Base-by-base conservation (phyloP, 345 rosid species). In the Nasturtium officinale region DNA sequence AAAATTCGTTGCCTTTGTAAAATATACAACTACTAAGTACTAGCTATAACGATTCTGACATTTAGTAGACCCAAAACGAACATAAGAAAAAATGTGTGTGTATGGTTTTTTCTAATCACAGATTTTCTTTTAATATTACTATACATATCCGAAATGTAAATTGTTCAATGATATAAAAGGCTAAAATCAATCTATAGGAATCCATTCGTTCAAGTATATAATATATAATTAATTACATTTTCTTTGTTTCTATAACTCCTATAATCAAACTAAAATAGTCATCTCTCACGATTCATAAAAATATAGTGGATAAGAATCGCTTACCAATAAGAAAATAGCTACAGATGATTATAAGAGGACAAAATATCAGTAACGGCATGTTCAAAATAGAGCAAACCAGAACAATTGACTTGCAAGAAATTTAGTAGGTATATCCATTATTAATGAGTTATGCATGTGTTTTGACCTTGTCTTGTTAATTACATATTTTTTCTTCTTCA, bases 1-100 rank as follows among this genome's bases (percentile, higher is more conserved):
- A 5, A 20, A 32, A 30, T 30, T 28, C 6, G 51, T 28, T 53
- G 32, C 33, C 11, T 54, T 38, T 9, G 48, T 66, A 32, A 16
- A 65, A 10, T 63, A 52, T 16, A 52, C 51, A 67, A 5, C 37
- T 33, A 33, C n/a, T n/a, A n/a, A n/a, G n/a, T n/a, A n/a, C n/a
- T n/a, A n/a, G 10, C 37, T 33, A 42, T 29, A 43, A 54, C 51
- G 18, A 55, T 28, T 54, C 23, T 67, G 61, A 64, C 29, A 52
- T 12, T 52, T 52, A 23, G 53, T 16, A n/a, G 9, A n/a, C 33
- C 33, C 29, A 25, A n/a, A 43, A 21, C n/a, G 25, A 62, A 26
- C 23, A 65, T 32, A 2, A 48, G 6, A 32, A 13, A 23, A 12
- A 18, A n/a, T 21, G 12, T 37, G 46, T 38, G 7, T 20, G 3